Conservation (phyloP, 2,329 filamentous ascomycete genomes). For the Plenodomus biglobosus region DNA sequence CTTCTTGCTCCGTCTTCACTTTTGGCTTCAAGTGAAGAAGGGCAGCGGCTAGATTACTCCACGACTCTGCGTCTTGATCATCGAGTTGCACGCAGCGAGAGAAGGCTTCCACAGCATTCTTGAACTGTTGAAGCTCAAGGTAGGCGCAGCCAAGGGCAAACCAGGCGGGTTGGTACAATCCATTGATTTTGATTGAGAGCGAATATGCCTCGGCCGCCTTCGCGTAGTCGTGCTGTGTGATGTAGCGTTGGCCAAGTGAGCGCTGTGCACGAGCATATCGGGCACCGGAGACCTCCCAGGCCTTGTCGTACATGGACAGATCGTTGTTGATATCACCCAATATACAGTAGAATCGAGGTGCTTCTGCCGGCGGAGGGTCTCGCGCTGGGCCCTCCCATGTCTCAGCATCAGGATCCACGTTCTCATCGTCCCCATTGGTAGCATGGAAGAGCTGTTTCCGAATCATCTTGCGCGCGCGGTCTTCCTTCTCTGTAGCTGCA, state of each 20-base stretch:
- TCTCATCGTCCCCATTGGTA: constrained; percentile 49
- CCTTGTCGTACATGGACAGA: constrained; percentile 73
- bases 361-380: constrained; percentile 73
- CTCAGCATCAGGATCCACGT: constrained; percentile 49
- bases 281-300: constrained; percentile 80
- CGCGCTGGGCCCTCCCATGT: constrained; percentile 68
- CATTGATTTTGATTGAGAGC: constrained; percentile 75
- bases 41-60: constrained; percentile 90
- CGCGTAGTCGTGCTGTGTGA: constrained; percentile 65
- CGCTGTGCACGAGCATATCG: constrained; percentile 86
- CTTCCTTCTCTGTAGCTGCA: constrained; percentile 75
- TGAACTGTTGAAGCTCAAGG: constrained; percentile 74
- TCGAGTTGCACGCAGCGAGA: constrained; percentile 80
- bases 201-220: constrained; percentile 77
- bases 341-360: constrained; percentile 88
- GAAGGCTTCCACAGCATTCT: constrained; percentile 81
- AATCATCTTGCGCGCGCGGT: constrained; percentile 76
- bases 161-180: constrained; percentile 82
- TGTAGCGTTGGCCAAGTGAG: constrained; percentile 78
- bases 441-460: constrained; percentile 77
- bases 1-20: constrained; percentile 33
- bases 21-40: constrained; percentile 68
- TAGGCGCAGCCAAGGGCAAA: constrained; percentile 86
- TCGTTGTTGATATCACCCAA: constrained; percentile 84
- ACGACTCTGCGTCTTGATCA: constrained; percentile 85